Evolutionary conservation across 108 stramenopile species (phyloP).

Genomic region (Epithemia pelagica): DNA sequence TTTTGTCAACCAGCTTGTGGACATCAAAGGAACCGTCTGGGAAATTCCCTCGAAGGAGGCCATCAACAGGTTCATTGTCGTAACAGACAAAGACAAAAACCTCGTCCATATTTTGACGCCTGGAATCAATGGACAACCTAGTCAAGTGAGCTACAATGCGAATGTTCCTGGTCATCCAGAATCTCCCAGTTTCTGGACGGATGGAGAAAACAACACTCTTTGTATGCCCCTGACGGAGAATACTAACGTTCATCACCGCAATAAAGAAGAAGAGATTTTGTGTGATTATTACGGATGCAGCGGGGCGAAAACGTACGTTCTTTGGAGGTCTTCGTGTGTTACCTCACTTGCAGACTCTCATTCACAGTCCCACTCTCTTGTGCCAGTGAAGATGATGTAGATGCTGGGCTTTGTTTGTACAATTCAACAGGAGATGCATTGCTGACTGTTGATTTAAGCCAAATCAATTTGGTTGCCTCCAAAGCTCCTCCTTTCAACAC

Average conservation of each 20-base stretch:
- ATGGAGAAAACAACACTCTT: constrained; percentile 9
- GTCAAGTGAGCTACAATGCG: not conserved
- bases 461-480: not conserved
- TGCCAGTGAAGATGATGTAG: constrained; percentile 4
- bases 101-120: constrained; percentile 10
- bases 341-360: not conserved
- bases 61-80: constrained; percentile 10
- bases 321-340: not conserved
- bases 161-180: constrained; percentile 10
- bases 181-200: constrained; percentile 6
- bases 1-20: constrained; percentile 9
- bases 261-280: not conserved
- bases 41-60: not conserved
- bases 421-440: not conserved
- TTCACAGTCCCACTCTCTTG: too few relatives aligned
- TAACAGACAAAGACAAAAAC: not conserved
- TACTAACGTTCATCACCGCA: constrained; percentile 10
- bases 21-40: not conserved
- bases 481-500: not conserved
- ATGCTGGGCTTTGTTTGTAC: constrained; percentile 5
- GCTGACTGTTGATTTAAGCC: not conserved
- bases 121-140: not conserved
- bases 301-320: constrained; percentile 9
- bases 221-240: constrained; percentile 18
- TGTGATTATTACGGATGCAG: constrained; percentile 6